A percentile compares a stretch with the other conserved stretches of the same genome.
Conservation (phyloP, 1,139 yeast genomes). For the Yamadazyma sp. region DNA sequence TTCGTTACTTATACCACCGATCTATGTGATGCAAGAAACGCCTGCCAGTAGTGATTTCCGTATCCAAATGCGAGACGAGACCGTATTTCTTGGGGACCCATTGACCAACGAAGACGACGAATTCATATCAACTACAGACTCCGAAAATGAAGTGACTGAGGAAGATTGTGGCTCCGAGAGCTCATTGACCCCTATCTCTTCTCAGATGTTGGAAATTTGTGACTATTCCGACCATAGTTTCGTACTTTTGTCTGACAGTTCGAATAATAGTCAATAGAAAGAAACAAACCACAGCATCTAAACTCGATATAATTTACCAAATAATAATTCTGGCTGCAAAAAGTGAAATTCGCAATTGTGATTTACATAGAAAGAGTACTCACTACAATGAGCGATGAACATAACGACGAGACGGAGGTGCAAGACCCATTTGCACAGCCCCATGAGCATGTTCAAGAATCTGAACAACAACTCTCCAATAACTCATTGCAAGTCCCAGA, state of each 20-base stretch:
- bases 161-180: slow-evolving; percentile 3
- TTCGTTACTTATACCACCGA: slow-evolving; percentile 11
- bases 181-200: slow-evolving; percentile 7
- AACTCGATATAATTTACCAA: too few relatives aligned
- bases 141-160: not conserved
- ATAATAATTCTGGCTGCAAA: slow-evolving; percentile 6
- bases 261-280: too few relatives aligned
- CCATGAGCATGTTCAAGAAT: not conserved
- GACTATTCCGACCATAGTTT: slow-evolving; percentile 5
- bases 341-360: slow-evolving; percentile 1
- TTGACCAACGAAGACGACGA: not conserved
- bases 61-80: not conserved
- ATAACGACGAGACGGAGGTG: not conserved
- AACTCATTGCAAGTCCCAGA: not conserved
- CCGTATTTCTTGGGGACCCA: not conserved
- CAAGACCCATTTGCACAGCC: not conserved
- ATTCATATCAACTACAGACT: not conserved
- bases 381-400: too few relatives aligned
- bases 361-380: not conserved
- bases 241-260: slow-evolving; percentile 5
- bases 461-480: too few relatives aligned
- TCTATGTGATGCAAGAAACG: not conserved
- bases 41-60: not conserved
- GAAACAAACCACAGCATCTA: too few relatives aligned
- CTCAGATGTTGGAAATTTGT: slow-evolving; percentile 1